A percentile compares a stretch with the other conserved stretches of the same genome.
Evolutionary conservation across 1,284 basidiomycete species (phyloP).

Genomic region (Xerocomus alliaceus): DNA sequence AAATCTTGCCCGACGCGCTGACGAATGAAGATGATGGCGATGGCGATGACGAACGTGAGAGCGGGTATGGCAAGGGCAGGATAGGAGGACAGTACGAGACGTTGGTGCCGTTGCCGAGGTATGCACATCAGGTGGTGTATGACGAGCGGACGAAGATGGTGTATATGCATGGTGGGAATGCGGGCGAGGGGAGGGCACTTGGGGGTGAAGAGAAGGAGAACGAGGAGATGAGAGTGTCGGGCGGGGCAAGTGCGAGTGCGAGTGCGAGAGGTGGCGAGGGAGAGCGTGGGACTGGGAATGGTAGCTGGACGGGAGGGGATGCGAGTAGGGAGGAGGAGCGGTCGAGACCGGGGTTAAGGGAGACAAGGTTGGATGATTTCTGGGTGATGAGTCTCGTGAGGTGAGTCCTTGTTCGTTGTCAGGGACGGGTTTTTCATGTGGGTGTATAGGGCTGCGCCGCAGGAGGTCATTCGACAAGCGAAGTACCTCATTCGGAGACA

Average conservation of each 20-base stretch:
- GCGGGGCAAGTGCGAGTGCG: neutral
- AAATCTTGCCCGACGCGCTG: slow-evolving; percentile 52
- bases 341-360: slow-evolving; percentile 33
- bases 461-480: slow-evolving; percentile 66
- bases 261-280: neutral
- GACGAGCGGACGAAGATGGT: slow-evolving; percentile 59
- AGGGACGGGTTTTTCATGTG: neutral
- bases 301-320: neutral
- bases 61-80: neutral
- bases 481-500: slow-evolving; percentile 70
- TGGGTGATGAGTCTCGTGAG: slow-evolving; percentile 74
- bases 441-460: slow-evolving; percentile 56
- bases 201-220: slow-evolving; percentile 28
- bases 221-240: slow-evolving; percentile 4
- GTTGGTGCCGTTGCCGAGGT: slow-evolving; percentile 58
- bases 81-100: slow-evolving; percentile 29
- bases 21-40: too few species aligned
- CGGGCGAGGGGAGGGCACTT: slow-evolving; percentile 44
- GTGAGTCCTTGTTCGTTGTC: slow-evolving; percentile 42
- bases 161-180: slow-evolving; percentile 78
- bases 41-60: neutral
- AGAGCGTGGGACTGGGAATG: neutral
- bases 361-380: slow-evolving; percentile 71
- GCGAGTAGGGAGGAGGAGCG: slow-evolving; percentile 23
- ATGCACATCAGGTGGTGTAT: slow-evolving; percentile 80